Base-by-base conservation (phyloP, 768 basidiomycete species). In the Rhizopogon vinicolor region DNA sequence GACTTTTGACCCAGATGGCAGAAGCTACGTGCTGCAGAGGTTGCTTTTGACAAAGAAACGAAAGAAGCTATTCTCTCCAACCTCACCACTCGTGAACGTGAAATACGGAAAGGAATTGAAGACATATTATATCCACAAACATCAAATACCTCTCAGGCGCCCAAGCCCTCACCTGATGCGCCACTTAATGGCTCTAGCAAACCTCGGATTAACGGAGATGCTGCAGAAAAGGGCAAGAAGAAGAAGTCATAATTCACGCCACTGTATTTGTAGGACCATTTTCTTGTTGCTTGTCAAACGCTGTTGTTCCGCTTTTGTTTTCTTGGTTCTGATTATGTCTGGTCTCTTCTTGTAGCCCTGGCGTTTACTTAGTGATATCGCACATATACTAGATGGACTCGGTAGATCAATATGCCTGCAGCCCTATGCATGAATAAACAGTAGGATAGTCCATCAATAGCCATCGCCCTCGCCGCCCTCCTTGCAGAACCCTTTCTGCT, bases 381-480 rank as follows among this genome's bases (percentile, higher is more conserved):
- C 31, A 49, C 51, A 52, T 46, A 45, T 52, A 33, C 44, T 49
- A 49, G 48, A 49, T 12, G 19, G 9, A 49, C 37, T n/a, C 48
- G 22, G 39, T 49, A 49, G 37, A 49, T 35, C 35, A 52, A 48
- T 44, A 44, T 33, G 55, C 35, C 41, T 40, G 31, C 44, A 43
- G 51, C 51, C 28, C 29, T 35, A 50, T 39, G 51, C 40, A 44
- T 56, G 45, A 44, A 62, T 63, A 62, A 52, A 58, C 53, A 57
- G 48, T 54, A 39, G 31, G 14, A 41, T 51, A 44, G 53, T 53
- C 31, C 22, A 52, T 70, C 64, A 97, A 71, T 98, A 98, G 10
- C 93, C 93, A 69, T 98, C 96, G 7, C 95, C 95, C 74, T 98
- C 96, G 39, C 93, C 91, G 10, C 93, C 94, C 69, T 98, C 96